phyloP scores from a whole-genome alignment of 108 stramenopile genomes.

The Discostella stelligeroides region DNA sequence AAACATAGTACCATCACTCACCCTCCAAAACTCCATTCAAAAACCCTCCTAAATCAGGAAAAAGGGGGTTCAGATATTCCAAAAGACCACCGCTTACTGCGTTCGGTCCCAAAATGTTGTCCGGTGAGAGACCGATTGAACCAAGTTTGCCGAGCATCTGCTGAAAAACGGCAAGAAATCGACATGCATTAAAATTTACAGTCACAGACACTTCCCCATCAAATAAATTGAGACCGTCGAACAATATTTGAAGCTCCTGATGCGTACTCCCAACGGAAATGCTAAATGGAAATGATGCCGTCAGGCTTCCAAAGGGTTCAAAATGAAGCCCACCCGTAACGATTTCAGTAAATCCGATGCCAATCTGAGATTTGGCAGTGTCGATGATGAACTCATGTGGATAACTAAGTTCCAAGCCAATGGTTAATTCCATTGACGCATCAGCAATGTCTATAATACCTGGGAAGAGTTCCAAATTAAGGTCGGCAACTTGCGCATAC shows the following conservation, averaged over 20 bases:
- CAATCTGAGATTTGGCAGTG: too few relatives aligned
- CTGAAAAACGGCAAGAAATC: conserved; percentile 11
- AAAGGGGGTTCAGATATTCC: conserved; percentile 13
- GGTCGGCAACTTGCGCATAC: neutral
- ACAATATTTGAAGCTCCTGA: conserved; percentile 8
- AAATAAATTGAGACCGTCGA: conserved; percentile 26
- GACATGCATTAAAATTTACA: conserved; percentile 28
- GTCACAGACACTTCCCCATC: conserved; percentile 12
- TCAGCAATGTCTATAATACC: neutral
- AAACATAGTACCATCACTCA: too few relatives aligned
- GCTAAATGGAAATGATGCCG: conserved; percentile 12
- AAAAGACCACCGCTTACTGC: neutral
- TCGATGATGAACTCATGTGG: conserved; percentile 5
- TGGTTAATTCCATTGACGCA: neutral
- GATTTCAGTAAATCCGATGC: neutral
- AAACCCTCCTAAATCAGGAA: conserved; percentile 21
- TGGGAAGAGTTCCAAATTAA: conserved; percentile 11
- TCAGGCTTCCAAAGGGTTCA: conserved; percentile 15
- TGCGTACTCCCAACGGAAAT: neutral
- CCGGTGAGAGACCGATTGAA: conserved; percentile 10
- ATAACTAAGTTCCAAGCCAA: conserved; percentile 5
- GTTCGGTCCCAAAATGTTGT: conserved; percentile 21
- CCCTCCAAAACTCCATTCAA: conserved; percentile 29
- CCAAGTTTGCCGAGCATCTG: conserved; percentile 27
- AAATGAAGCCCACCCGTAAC: neutral